phyloP scores from a whole-genome alignment of 2,329 filamentous ascomycete species.

The Harringtonia lauricola region DNA sequence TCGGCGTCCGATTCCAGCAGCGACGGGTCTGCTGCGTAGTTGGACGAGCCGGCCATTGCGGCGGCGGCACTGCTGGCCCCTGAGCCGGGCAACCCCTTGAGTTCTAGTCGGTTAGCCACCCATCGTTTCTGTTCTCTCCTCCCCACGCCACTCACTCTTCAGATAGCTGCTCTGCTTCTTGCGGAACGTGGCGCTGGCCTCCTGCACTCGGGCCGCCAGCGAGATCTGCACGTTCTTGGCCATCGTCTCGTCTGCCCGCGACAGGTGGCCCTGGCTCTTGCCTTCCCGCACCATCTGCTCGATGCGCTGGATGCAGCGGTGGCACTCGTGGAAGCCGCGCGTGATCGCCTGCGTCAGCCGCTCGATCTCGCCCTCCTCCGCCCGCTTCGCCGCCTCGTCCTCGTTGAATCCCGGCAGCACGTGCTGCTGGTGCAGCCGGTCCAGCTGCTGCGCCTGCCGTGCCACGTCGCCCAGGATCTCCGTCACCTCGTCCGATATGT shows the following conservation, averaged over 20 bases:
- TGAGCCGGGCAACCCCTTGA: slow-evolving; percentile 53
- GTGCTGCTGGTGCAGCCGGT: slow-evolving; percentile 93
- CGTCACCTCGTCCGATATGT: slow-evolving; percentile 86
- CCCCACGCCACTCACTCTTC: slow-evolving; percentile 54
- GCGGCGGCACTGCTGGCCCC: slow-evolving; percentile 20
- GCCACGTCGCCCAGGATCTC: slow-evolving; percentile 73
- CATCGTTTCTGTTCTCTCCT: not conserved
- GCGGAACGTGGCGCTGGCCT: slow-evolving; percentile 81
- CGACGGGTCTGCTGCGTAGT: slow-evolving; percentile 60
- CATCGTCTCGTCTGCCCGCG: slow-evolving; percentile 84
- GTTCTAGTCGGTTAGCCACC: slow-evolving; percentile 38
- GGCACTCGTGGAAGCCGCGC: slow-evolving; percentile 77
- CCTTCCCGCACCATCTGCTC: slow-evolving; percentile 79
- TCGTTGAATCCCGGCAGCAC: slow-evolving; percentile 95
- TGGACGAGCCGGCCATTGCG: slow-evolving; percentile 8
- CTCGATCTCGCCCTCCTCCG: slow-evolving; percentile 87
- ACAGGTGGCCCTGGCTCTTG: slow-evolving; percentile 60
- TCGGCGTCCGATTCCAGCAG: slow-evolving; percentile 90
- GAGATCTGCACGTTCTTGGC: slow-evolving; percentile 92
- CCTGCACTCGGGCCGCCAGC: slow-evolving; percentile 77
- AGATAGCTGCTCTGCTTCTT: slow-evolving; percentile 97
- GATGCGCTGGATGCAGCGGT: slow-evolving; percentile 77
- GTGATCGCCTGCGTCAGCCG: slow-evolving; percentile 84
- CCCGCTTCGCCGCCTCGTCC: slow-evolving; percentile 66
- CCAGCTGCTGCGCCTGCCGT: slow-evolving; percentile 71